Base-by-base conservation (phyloP, 495 filamentous ascomycete species). In the Recurvomyces mirabilis region DNA sequence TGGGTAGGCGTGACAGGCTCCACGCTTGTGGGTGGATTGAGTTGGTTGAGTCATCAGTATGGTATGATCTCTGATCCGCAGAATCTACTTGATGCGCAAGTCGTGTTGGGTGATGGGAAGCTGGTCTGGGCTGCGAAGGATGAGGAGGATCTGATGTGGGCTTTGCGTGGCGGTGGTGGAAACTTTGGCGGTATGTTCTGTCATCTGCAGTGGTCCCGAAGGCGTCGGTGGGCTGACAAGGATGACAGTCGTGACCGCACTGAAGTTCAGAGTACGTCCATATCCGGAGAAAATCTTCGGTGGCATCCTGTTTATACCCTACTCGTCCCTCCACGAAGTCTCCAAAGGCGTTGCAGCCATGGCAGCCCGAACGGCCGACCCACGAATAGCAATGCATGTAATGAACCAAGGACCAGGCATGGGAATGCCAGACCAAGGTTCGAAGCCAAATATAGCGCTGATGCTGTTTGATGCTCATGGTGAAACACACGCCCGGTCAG, bases 121-220 rank as follows among this genome's bases (percentile, higher is more conserved):
- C 41, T 50, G 0, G n/a, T 63, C 5, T 63, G 58, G 58, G 58
- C 60, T 18, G 38, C 43, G n/a, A 3, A 28, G 24, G 37, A 40
- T 5, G 58, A 60, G 39, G 53, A 55, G 12, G 58, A 60, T 15
- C 45, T 60, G 26, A 44, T 63, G 35, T 63, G 54, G 56, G 60
- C 59, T 21, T 38, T 59, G 4, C 38, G 60, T 25, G 58, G 59
- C 15, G 54, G 51, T 11, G 56, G 56, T 12, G 54, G 58, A 7
- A 52, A 53, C 26, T 63, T 60, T 10, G 57, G 52, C 18, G 42
- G 50, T 46, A 22, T 13, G 51, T 25, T 7, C 12, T 6, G 1
- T 19, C 25, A 38, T 15, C 23, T 33, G 5, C 15, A 7, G 7
- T 36, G 21, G 5, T 24, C 4, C 6, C 1, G 14, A 24, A 21